Evolutionary conservation across 2,329 filamentous ascomycete genomes (phyloP).

Genomic region (Aureobasidium melanogenum): DNA sequence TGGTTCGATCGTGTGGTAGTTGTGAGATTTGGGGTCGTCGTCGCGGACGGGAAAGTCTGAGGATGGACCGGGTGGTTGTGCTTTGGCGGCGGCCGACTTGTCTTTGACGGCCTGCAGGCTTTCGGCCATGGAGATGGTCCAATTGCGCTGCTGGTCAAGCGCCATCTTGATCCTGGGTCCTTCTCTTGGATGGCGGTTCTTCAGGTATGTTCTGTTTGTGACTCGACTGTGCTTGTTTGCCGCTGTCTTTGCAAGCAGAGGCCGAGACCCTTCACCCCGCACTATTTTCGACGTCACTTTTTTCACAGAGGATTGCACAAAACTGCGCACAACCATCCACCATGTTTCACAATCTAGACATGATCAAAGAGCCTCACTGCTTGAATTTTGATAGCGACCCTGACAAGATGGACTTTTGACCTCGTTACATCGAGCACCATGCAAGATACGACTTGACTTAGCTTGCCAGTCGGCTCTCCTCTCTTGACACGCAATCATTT

Average conservation of each 20-base stretch:
- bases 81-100: not conserved
- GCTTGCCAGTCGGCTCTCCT: not conserved
- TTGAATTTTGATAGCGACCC: not conserved
- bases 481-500: not conserved
- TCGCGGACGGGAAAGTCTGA: not conserved
- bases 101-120: conserved; percentile 21
- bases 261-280: conserved; percentile 1
- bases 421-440: not conserved
- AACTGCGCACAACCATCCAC: not conserved
- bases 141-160: conserved; percentile 27
- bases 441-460: not conserved
- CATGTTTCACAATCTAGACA: not conserved
- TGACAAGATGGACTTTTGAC: not conserved
- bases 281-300: conserved; percentile 3
- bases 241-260: not conserved
- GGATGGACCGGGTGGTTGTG: not conserved
- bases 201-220: not conserved
- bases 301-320: not conserved
- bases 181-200: not conserved
- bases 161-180: conserved; percentile 20
- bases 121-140: conserved; percentile 28
- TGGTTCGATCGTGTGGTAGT: conserved; percentile 8
- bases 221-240: not conserved
- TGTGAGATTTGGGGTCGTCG: conserved; percentile 1
- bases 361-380: not conserved